Evolutionary conservation across 495 filamentous ascomycete species (phyloP), one percentile per base, ranked within the genome.

Genomic region (Letharia columbiana): DNA sequence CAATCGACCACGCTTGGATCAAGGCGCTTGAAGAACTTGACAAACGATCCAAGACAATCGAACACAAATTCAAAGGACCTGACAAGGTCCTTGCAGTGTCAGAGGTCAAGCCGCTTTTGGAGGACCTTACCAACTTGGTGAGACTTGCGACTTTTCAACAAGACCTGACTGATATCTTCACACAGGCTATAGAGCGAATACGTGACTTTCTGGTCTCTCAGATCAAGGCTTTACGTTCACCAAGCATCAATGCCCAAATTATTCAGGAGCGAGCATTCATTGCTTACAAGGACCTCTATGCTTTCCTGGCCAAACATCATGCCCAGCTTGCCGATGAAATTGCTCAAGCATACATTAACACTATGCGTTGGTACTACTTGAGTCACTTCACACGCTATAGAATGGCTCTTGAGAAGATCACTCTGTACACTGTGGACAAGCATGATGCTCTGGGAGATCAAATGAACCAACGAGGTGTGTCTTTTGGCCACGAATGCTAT

Each of bases 281-380:
- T 67, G 85, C 84, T 68, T 94, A 90, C 76, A 96, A 89, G 73
- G 91, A 95, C 44, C 75, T 97, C 1, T 98, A 87, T 76, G 80
- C 83, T 39, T 98, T 97, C 72, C 82, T 98, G 44, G 84, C 86
- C 49, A 84, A 83, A 67, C 88, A 91, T 65, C 91, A 98, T 69
- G 78, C 87, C 1, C 78, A 83, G 37, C 83, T 98, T 9, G 89
- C 90, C 3, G 87, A 90, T 45, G 89, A 97, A 72, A 96, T 98
- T 69, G 85, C 85, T 28, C 90, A 93, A 77, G 94, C 94, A 10
- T 98, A 98, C 69, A 87, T 96, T 76, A 96, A 97, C 77, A 98
- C 94, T 11, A 97, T 98, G 93, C 85, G 92, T 56, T 98, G 94
- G 94, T 98, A 98, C 71, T 98, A 98, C 71, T 77, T 86, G 49